phyloP scores from a whole-genome alignment of 257 asterid genomes.

The Solanum chmielewskii region DNA sequence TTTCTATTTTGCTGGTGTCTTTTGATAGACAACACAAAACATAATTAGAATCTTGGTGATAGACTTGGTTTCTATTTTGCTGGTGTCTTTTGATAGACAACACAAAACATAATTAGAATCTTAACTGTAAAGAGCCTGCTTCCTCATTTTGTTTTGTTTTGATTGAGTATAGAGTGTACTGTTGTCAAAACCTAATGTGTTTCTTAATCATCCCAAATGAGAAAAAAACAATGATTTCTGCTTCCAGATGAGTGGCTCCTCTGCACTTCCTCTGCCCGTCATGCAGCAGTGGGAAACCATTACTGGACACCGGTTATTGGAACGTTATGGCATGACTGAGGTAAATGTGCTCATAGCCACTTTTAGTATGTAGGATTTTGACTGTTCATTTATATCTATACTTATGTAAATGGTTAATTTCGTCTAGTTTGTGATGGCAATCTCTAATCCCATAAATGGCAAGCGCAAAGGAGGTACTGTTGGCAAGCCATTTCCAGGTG shows the following conservation, averaged over 20 bases:
- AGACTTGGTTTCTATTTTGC: background rate
- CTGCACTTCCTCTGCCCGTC: conserved; percentile 94
- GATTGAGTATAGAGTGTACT: background rate
- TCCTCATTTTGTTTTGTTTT: background rate
- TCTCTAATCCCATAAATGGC: conserved; percentile 81
- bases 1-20: background rate
- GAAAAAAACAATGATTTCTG: background rate
- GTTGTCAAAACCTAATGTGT: background rate
- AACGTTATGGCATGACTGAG: conserved; percentile 99
- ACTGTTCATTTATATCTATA: background rate
- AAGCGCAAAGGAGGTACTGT: conserved; percentile 90
- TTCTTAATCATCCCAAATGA: background rate
- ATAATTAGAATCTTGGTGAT: too few species aligned
- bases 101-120: background rate
- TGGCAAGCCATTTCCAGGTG: conserved; percentile 86
- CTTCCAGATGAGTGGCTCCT: conserved; percentile 93
- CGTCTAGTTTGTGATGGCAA: conserved; percentile 84
- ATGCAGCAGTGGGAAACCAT: conserved; percentile 95
- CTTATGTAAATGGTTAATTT: background rate
- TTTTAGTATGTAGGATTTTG: background rate
- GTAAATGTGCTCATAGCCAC: conserved; percentile 18
- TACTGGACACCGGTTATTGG: conserved; percentile 79
- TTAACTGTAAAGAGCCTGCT: background rate
- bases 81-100: background rate
- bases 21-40: background rate